phyloP scores from a whole-genome alignment of 192 early-diverging fungal species.

The Globomyces pollinis-pini region DNA sequence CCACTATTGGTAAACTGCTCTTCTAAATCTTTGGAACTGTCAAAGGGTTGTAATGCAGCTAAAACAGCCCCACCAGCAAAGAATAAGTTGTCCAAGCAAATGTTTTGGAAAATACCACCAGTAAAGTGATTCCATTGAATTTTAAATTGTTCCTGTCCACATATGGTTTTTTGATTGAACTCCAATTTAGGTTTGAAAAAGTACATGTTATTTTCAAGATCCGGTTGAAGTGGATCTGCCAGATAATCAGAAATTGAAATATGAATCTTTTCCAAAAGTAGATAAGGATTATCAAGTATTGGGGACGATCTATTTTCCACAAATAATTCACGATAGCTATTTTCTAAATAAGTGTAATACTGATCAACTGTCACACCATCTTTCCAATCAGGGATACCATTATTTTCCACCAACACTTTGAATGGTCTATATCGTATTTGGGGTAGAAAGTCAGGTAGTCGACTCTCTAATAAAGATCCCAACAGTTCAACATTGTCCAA shows the following conservation, averaged over 20 bases:
- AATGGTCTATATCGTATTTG: too few species aligned
- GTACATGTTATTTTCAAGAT: background rate
- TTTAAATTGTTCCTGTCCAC: background rate
- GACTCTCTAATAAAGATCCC: background rate
- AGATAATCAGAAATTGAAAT: background rate
- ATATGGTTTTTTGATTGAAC: background rate
- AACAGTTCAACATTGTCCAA: background rate
- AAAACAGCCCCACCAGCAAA: conserved; percentile 18
- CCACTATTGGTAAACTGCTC: background rate
- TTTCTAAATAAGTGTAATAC: background rate
- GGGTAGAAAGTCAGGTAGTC: background rate
- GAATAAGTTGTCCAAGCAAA: background rate
- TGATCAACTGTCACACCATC: background rate
- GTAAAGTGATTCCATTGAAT: background rate
- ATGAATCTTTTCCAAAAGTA: background rate
- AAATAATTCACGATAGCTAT: background rate
- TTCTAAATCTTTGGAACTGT: background rate
- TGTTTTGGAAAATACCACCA: background rate
- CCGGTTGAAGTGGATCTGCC: background rate
- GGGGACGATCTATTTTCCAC: background rate
- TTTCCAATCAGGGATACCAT: background rate
- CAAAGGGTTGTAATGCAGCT: conserved; percentile 13
- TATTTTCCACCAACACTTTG: background rate
- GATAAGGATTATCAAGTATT: background rate
- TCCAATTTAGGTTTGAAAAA: background rate